Evolutionary conservation across 441 rosid species (phyloP).

Genomic region (Adansonia grandidieri): DNA sequence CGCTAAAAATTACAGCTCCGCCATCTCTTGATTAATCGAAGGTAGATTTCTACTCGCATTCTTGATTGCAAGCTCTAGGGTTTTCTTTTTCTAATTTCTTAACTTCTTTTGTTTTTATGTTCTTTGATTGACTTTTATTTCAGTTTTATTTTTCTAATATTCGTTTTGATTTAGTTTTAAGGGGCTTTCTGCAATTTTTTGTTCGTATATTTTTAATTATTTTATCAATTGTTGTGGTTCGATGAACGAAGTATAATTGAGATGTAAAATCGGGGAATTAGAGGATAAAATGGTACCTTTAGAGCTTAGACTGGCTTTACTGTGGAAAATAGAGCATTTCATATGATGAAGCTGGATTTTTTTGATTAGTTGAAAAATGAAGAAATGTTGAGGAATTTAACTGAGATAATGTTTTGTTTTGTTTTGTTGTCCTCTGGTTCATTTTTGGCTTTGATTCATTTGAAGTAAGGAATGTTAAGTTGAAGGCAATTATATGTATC

Average conservation of each 20-base stretch:
- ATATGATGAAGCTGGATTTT: conserved; percentile 24
- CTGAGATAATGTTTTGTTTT: neutral
- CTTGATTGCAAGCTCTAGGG: conserved; percentile 45
- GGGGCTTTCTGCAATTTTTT: conserved; percentile 42
- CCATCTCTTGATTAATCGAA: conserved; percentile 35
- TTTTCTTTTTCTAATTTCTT: conserved; percentile 28
- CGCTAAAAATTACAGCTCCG: conserved; percentile 5
- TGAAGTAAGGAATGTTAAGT: conserved; percentile 25
- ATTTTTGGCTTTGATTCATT: neutral
- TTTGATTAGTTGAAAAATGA: conserved; percentile 24
- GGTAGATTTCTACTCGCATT: conserved; percentile 38
- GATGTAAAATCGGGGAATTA: conserved; percentile 33
- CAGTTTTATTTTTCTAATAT: conserved; percentile 36
- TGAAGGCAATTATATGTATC: conserved; percentile 1
- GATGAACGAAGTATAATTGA: conserved; percentile 44
- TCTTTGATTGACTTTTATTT: conserved; percentile 30
- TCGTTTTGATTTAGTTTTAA: conserved; percentile 34
- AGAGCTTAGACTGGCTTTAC: conserved; percentile 25
- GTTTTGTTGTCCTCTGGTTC: neutral
- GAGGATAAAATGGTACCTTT: conserved; percentile 29
- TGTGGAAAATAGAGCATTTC: conserved; percentile 17
- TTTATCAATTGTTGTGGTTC: conserved; percentile 26
- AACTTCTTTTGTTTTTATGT: conserved; percentile 23
- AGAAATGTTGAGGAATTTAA: conserved; percentile 7
- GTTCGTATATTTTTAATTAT: conserved; percentile 22